Base-by-base conservation (phyloP, 352 stramenopile species). In the Discostella stelligera region DNA sequence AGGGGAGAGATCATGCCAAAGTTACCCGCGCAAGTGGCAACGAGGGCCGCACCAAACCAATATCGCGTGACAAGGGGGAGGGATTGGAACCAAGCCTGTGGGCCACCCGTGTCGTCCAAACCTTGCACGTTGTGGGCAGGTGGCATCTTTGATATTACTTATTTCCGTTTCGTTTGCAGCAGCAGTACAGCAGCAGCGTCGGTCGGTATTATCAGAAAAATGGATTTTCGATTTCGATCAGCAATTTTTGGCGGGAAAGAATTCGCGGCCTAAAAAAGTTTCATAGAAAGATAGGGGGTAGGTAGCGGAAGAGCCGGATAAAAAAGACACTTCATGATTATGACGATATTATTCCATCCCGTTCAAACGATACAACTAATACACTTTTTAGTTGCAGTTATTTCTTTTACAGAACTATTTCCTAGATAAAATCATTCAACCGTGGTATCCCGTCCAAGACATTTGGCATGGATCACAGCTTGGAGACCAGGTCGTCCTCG, bases 1-100 rank as follows among this genome's bases (percentile, higher is more conserved):
- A 72, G 74, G 18, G 60, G 37, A 41, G 60, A 71, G 60, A 93
- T 25, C 41, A 93, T 71, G 16, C 71, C 63, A 75, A 93, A 90
- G 72, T 93, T 93, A 8, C 58, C 78, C 13, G 60, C 74, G 18
- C 87, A 74, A 10, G 87, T 93, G 25, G 83, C 27, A 7, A 87
- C 7, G 9, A 89, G 21, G 14, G 85, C 78, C 7, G 65, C 67
- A n/a, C 79, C 82, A 49, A 93, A 90, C 87, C 87, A 93, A 65
- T 82, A 86, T 65, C 70, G 71, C n/a, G 85, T 93, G 23, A 93
- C 66, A 16, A 93, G 66, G 0, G 87, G 87, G n/a, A 91, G 59
- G 11, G 73, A 80, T 54, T 90, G 69, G 63, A 90, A 91, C 87
- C 84, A 90, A 60, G 79, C 65, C 25, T 79, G 66, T 21, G 77